These are phyloP conservation scores for Sphagnum magellanicum DNA, from an alignment of 228 moss, liverwort and hornwort genomes.

Conservation along the genomic window DNA sequence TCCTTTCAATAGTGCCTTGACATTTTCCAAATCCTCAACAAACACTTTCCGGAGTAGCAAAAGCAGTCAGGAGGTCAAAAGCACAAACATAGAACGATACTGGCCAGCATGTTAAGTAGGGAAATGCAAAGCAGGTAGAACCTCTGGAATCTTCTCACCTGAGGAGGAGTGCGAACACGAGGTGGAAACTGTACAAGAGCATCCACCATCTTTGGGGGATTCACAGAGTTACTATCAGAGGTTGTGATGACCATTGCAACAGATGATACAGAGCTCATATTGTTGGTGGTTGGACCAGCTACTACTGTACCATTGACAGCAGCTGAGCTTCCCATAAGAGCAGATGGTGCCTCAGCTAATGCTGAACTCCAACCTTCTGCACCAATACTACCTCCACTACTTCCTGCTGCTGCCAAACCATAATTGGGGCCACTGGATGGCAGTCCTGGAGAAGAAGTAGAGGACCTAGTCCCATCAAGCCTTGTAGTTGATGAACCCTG, in stretches of 20 bases:
- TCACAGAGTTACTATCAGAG: constrained; percentile 15
- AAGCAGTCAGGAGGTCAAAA: no score
- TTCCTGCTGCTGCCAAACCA: constrained; percentile 38
- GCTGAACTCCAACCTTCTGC: constrained; percentile 88
- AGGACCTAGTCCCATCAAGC: constrained; percentile 70
- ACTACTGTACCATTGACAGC: constrained; percentile 47
- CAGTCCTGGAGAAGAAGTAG: constrained; percentile 61
- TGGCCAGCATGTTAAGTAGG: no score
- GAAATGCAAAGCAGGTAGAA: no score
- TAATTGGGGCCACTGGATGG: constrained; percentile 43
- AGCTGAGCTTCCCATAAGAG: constrained; percentile 22
- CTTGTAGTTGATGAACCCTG: constrained; percentile 75
- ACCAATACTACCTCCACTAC: constrained; percentile 24
- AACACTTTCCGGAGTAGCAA: no score
- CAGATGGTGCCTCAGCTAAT: constrained; percentile 76
- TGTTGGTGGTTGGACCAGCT: constrained; percentile 25
- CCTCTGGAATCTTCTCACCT: constrained; percentile 33
- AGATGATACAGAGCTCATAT: constrained; percentile 29
- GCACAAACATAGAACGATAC: no score
- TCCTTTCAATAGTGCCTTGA: no score
- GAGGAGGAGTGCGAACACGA: constrained; percentile 89
- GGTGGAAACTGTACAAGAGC: constrained; percentile 80
- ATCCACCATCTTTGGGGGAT: constrained; percentile 71
- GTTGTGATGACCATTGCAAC: constrained; percentile 24
- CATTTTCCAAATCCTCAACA: no score